A percentile compares a stretch with the other conserved stretches of the same genome.
Evolutionary conservation across 805 yeast species (phyloP).

Genomic region (Blastobotrys mokoenaii): DNA sequence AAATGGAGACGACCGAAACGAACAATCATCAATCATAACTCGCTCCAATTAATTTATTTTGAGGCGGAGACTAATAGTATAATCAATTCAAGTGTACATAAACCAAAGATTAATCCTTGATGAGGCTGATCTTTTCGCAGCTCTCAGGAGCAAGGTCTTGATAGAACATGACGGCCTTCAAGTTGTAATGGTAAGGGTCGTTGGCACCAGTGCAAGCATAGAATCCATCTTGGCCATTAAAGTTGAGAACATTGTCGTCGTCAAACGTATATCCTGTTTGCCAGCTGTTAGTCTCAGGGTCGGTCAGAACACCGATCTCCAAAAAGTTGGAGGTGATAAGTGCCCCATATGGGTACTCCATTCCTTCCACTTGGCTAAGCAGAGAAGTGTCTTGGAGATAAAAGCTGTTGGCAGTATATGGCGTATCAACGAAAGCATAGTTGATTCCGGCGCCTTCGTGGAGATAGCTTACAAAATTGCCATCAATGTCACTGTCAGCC

Average conservation of each 20-base stretch:
- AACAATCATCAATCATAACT: too few relatives aligned
- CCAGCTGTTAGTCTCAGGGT: conserved; percentile 1
- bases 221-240: neutral
- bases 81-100: too few relatives aligned
- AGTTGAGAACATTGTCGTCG: neutral
- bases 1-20: too few relatives aligned
- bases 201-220: neutral
- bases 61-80: too few relatives aligned
- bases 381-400: neutral
- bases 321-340: neutral
- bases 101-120: too few relatives aligned
- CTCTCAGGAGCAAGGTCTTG: too few relatives aligned
- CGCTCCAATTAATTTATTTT: too few relatives aligned
- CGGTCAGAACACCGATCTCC: neutral
- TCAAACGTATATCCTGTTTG: neutral
- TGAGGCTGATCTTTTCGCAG: too few relatives aligned
- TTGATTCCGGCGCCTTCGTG: conserved; percentile 5
- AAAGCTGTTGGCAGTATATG: neutral
- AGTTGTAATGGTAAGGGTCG: conserved; percentile 7
- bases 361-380: neutral
- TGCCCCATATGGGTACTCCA: neutral
- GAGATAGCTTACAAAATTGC: neutral
- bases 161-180: too few relatives aligned
- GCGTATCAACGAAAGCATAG: neutral
- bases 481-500: neutral